Percentiles rank a stretch among this genome's conserved stretches.
Evolutionary conservation across 192 early-diverging fungal genomes (phyloP).

Genomic region (Backusella morwellensis): DNA sequence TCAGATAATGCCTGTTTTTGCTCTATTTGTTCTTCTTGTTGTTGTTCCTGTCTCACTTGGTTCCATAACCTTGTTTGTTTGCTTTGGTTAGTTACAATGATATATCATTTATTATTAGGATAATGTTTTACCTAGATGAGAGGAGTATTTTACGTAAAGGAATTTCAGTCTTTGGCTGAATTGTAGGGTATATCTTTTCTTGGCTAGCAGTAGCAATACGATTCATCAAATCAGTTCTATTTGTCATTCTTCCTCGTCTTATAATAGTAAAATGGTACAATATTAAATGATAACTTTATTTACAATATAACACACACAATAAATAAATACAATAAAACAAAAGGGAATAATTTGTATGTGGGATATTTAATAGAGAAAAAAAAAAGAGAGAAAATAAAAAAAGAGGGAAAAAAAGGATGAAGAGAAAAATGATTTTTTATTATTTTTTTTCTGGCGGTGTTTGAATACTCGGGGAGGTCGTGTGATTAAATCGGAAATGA

Average conservation of each 20-base stretch:
- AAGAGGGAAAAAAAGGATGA: background rate
- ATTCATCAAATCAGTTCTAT: constrained; percentile 17
- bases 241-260: background rate
- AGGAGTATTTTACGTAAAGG: constrained; percentile 13
- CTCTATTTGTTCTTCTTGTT: background rate
- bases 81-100: background rate
- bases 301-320: background rate
- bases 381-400: background rate
- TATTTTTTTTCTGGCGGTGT: background rate
- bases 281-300: background rate
- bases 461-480: background rate
- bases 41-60: background rate
- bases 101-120: background rate
- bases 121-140: constrained; percentile 6
- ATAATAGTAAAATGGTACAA: background rate
- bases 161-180: constrained; percentile 11
- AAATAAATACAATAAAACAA: background rate
- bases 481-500: background rate
- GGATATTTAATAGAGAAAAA: background rate
- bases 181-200: constrained; percentile 16
- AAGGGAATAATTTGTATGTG: background rate
- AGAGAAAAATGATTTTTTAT: background rate
- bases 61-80: background rate
- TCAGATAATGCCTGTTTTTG: constrained; percentile 5
- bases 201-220: constrained; percentile 17